Evolutionary conservation across 2,329 filamentous ascomycete genomes (phyloP).

Genomic region (Hypoxylon sp.): DNA sequence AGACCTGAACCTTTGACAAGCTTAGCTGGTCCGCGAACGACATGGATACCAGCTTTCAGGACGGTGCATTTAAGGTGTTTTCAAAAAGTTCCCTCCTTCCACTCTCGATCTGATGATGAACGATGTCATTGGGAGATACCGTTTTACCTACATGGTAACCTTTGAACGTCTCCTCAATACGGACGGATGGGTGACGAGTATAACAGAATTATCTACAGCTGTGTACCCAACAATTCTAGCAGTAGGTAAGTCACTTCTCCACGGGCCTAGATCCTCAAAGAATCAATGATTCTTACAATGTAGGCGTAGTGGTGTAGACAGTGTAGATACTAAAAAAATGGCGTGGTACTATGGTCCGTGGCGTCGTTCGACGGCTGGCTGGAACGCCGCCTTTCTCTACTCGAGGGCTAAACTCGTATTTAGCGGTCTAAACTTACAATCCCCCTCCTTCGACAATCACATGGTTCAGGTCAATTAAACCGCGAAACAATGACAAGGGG

Average conservation of each 20-base stretch:
- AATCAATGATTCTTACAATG: constrained; percentile 13
- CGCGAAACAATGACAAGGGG: constrained; percentile 27
- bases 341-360: too few relatives aligned
- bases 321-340: too few relatives aligned
- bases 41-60: too few relatives aligned
- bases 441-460: too few relatives aligned
- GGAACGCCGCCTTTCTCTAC: constrained; percentile 9
- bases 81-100: background rate
- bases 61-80: background rate
- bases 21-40: constrained; percentile 1
- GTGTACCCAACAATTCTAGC: constrained; percentile 4
- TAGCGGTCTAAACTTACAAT: constrained; percentile 9
- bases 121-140: constrained; percentile 11
- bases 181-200: constrained; percentile 16
- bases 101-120: too few relatives aligned
- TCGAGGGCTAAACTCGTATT: constrained; percentile 6
- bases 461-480: too few relatives aligned
- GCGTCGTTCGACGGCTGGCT: constrained; percentile 9
- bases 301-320: too few relatives aligned
- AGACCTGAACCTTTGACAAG: too few relatives aligned
- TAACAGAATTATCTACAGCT: constrained; percentile 18
- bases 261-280: constrained; percentile 13
- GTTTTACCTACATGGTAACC: constrained; percentile 13
- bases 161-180: constrained; percentile 6
- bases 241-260: background rate